Evolutionary conservation across 2,329 filamentous ascomycete species (phyloP).

Genomic region (Sporothrix brasiliensis): DNA sequence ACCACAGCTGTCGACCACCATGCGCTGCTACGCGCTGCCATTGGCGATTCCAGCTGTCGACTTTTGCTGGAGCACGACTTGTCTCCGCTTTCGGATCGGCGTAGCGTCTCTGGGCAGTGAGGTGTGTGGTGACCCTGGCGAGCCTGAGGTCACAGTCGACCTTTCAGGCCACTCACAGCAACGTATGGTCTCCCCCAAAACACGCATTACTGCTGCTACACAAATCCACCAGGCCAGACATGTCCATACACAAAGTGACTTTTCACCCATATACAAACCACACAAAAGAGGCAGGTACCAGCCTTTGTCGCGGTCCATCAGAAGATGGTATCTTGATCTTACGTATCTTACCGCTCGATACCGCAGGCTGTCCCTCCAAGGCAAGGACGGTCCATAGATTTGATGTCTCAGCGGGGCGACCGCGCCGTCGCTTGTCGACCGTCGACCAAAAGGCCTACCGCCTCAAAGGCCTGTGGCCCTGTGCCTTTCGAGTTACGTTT

Average conservation of each 20-base stretch:
- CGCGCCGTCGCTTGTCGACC: neutral
- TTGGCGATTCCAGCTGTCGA: neutral
- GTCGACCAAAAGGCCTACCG: neutral
- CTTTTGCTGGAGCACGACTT: neutral
- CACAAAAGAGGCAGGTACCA: constrained; percentile 7
- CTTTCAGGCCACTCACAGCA: constrained; percentile 17
- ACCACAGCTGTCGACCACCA: constrained; percentile 15
- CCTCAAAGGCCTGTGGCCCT: neutral
- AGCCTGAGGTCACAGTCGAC: neutral
- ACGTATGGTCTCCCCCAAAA: neutral
- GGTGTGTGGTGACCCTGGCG: constrained; percentile 5
- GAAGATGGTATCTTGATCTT: neutral
- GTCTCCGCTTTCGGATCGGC: constrained; percentile 33
- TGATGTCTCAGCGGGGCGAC: constrained; percentile 15
- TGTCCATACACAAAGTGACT: constrained; percentile 23
- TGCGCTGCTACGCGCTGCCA: constrained; percentile 8
- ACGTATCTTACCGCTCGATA: neutral
- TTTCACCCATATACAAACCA: neutral
- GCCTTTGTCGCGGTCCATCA: neutral
- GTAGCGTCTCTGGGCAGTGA: neutral
- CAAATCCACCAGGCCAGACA: neutral
- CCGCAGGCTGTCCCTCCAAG: constrained; percentile 4
- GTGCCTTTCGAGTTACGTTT: constrained; percentile 15
- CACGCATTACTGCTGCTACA: neutral
- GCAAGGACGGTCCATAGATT: constrained; percentile 13